Percentiles rank a stretch among this genome's conserved stretches.
Conservation (phyloP, 2,329 filamentous ascomycete species). For the Lojkania enalia region DNA sequence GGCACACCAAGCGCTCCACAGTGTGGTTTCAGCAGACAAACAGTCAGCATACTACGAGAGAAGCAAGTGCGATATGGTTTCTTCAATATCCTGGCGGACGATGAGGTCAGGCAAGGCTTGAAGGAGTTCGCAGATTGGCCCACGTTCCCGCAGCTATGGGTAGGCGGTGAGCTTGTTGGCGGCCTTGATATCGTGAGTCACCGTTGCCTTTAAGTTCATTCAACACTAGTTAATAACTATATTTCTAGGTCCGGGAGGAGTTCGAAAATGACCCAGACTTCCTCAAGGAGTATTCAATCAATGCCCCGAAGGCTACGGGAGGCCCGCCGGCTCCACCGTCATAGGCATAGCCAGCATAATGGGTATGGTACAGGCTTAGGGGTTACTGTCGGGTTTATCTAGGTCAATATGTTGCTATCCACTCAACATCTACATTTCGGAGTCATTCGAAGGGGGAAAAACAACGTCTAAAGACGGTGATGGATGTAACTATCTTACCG, state of each 20-base stretch:
- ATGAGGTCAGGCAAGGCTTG: conserved; percentile 92
- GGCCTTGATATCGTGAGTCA: conserved; percentile 89
- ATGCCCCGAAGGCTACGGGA: too few species aligned
- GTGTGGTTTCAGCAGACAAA: conserved; percentile 89
- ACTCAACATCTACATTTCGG: too few species aligned
- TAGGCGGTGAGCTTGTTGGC: conserved; percentile 86
- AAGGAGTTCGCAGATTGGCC: conserved; percentile 99
- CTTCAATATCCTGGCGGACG: conserved; percentile 97
- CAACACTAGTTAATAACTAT: conserved; percentile 24
- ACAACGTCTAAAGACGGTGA: too few species aligned
- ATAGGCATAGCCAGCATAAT: too few species aligned
- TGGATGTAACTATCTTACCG: too few species aligned
- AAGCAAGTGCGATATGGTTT: conserved; percentile 95
- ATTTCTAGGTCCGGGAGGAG: conserved; percentile 83
- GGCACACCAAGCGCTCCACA: conserved; percentile 86
- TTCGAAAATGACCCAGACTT: conserved; percentile 82
- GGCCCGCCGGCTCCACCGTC: too few species aligned
- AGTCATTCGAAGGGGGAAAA: too few species aligned
- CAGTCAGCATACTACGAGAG: conserved; percentile 84
- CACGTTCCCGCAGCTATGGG: conserved; percentile 94
- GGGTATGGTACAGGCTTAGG: too few species aligned
- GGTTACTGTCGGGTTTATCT: too few species aligned
- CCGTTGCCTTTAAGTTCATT: neutral
- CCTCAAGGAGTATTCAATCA: conserved; percentile 69
- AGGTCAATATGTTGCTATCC: too few species aligned